These are phyloP conservation scores for Solanum etuberosum DNA, from an alignment of 257 asterid species.

Conservation along the genomic window DNA sequence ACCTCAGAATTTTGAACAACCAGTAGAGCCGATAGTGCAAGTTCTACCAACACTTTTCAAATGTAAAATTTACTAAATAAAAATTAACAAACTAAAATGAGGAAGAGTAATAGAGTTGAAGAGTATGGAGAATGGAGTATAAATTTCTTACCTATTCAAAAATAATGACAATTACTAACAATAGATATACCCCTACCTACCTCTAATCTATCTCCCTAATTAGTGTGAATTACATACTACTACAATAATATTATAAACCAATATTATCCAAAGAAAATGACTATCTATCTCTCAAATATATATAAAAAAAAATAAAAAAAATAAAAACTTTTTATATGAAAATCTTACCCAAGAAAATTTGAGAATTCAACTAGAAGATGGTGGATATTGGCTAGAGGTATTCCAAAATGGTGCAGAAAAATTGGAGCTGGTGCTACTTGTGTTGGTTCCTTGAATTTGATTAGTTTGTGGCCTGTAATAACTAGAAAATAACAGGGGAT, in stretches of 20 bases:
- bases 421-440: not conserved
- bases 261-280: not conserved
- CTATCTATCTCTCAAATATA: not conserved
- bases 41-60: not conserved
- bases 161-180: not conserved
- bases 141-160: not conserved
- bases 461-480: conserved; percentile 17
- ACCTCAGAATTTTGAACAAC: accelerated
- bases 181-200: not conserved
- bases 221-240: not conserved
- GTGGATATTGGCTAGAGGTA: conserved; percentile 42
- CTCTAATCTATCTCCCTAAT: not conserved
- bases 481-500: conserved; percentile 33
- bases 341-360: not conserved
- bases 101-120: too few species aligned
- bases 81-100: too few species aligned
- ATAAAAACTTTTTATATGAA: not conserved
- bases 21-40: not conserved
- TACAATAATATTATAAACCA: not conserved
- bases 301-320: not conserved
- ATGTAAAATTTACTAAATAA: too few species aligned
- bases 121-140: not conserved
- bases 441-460: conserved; percentile 17
- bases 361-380: conserved; percentile 43
- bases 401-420: conserved; percentile 44